Evolutionary conservation across 306 rosid genomes (phyloP), one percentile per base, ranked within the genome.

Genomic region (Gastrolobium villosum): DNA sequence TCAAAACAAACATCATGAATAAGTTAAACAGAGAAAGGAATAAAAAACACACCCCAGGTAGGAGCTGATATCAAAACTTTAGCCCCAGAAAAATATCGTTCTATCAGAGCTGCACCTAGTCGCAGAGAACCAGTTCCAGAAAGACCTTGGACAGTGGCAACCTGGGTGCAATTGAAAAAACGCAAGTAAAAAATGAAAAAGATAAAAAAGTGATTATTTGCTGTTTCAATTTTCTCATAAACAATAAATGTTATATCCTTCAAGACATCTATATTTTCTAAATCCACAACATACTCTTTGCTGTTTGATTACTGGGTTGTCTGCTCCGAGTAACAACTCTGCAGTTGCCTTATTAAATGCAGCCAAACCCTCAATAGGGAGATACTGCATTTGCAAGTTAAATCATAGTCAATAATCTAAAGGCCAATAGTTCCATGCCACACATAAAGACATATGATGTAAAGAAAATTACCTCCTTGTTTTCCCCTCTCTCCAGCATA

Each of bases 121-220:
- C 99, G 88, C 45, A 95, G 91, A 85, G 99, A 96, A 37, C 99
- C 99, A 79, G 99, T 93, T 83, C 99, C 99, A 8, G 97, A 96
- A 57, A 93, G 96, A 69, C 99, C 98, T 90, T 93, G 99, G 81
- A 93, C 94, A 72, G 97, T 96, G 53, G 97, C 99, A 70, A 96
- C 96, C 99, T 96, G 84, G 61, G 70, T 35, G 37, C 39, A 62
- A 70, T 37, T 63, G 35, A 77, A 61, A n/a, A 43, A 67, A 82
- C 64, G 64, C 34, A 55, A 77, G 41, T 49, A 61, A 49, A 48
- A 80, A 48, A 5, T 10, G 6, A 20, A 56, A 10, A 48, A 28
- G 10, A 43, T 26, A n/a, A 66, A 15, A 44, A 15, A 7, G 2
- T 13, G 35, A 41, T 40, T 72, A 35, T 35, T 54, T 44, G 46